Base-by-base conservation (phyloP, 2,329 filamentous ascomycete species). In the Hymenoscyphus infarciens region DNA sequence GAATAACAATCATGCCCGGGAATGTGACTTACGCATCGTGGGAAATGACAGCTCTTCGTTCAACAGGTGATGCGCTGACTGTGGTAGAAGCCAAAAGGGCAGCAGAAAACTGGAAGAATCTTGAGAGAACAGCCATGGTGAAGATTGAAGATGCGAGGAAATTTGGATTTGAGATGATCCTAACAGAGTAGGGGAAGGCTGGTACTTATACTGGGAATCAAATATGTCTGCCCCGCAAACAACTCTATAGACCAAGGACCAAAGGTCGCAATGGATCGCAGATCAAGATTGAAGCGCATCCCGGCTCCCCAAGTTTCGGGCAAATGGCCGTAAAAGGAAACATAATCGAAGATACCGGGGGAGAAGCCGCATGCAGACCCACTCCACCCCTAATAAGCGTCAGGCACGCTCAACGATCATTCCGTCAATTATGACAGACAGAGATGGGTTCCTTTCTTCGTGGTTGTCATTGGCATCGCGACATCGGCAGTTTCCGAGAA, bases 61-160 rank as follows among this genome's bases (percentile, higher is more conserved):
- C 33, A 42, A 57, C 10, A 27, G 56, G 56, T 42, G 56, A 19
- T 19, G 56, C 35, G 54, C 19, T 33, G 16, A 39, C 35, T 27
- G 56, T 22, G 38, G 31, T 27, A 5, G n/a, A 39, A 39, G 56
- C 56, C 56, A 57, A 7, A 11, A 57, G 56, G 19, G n/a, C 56
- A 39, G 27, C 33, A 39, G 56, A 57, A 16, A 57, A 13, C 16
- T 52, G 45, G 22, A 52, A 19, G 16, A 57, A 39, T 57, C 31
- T 39, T n/a, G 56, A 57, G 56, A 57, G 33, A 15, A 57, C 35
- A 57, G 56, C 56, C 56, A 57, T 57, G 25, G 33, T 42, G 5
- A 27, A 16, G 35, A 57, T 52, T 52, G 45, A 25, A 52, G 45
- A 52, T 52, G 45, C 45, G 19, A 13, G 13, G 19, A 52, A 52